These are phyloP conservation scores for Talaromyces piceae DNA, from an alignment of 2,329 filamentous ascomycete genomes.

Conservation along the genomic window DNA sequence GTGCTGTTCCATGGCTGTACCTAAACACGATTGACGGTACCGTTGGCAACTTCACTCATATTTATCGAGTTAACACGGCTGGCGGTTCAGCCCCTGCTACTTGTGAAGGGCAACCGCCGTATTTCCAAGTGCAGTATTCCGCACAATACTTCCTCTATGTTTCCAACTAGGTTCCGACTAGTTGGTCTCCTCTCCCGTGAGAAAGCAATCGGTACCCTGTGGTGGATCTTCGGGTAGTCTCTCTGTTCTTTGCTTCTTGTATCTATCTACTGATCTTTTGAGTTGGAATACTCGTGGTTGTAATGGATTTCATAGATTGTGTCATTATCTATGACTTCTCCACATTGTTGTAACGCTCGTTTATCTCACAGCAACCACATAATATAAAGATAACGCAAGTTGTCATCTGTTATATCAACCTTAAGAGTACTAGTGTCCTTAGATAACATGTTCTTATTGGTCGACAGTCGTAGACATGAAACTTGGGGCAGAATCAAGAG, in stretches of 20 bases:
- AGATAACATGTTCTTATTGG: background rate
- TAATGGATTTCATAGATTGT: no score
- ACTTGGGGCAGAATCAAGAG: background rate
- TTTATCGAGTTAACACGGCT: conserved; percentile 78
- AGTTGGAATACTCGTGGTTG: no score
- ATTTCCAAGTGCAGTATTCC: conserved; percentile 71
- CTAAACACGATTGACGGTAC: conserved; percentile 48
- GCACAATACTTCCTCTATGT: conserved; percentile 66
- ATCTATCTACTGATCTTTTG: no score
- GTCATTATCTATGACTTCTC: no score
- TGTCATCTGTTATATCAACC: no score
- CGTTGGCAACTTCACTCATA: conserved; percentile 60
- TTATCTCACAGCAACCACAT: no score
- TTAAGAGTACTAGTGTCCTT: no score
- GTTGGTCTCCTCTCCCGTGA: no score
- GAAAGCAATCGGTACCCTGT: background rate
- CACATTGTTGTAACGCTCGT: no score
- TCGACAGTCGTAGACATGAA: background rate
- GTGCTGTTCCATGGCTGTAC: conserved; percentile 74
- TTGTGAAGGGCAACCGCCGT: conserved; percentile 56
- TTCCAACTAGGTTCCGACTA: background rate
- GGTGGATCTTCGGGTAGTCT: background rate
- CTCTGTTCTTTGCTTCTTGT: background rate
- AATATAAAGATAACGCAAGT: no score
- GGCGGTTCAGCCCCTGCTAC: conserved; percentile 69